Conservation (phyloP, 2,329 filamentous ascomycete genomes). For the Arthrocladium fulminans region DNA sequence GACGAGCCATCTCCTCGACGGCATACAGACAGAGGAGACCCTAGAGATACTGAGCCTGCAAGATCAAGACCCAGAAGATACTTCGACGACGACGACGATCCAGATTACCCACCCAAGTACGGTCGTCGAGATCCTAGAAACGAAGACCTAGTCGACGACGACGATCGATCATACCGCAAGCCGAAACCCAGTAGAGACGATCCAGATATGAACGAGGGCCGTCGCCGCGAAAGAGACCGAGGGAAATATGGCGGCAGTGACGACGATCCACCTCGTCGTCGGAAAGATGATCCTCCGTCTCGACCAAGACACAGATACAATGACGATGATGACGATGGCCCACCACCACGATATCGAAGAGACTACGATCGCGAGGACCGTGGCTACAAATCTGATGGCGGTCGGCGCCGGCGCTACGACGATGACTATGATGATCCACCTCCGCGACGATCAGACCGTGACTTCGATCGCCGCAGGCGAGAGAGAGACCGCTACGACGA, state of each 20-base stretch:
- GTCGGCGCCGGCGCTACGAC: constrained; percentile 16
- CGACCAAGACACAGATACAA: not conserved
- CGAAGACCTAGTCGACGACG: constrained; percentile 11
- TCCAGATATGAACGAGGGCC: constrained; percentile 5
- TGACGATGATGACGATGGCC: constrained; percentile 12
- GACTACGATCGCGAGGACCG: constrained; percentile 15
- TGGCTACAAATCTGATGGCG: constrained; percentile 16
- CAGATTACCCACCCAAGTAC: constrained; percentile 11
- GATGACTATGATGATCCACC: constrained; percentile 12
- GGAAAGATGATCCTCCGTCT: constrained; percentile 4
- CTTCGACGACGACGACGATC: constrained; percentile 9
- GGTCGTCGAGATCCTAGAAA: constrained; percentile 3
- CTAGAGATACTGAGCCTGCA: constrained; percentile 14
- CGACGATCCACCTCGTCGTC: constrained; percentile 4
- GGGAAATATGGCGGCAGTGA: constrained; percentile 8
- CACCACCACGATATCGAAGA: constrained; percentile 13
- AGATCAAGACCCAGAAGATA: constrained; percentile 9
- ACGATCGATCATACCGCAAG: constrained; percentile 9
- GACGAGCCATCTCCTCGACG: not conserved
- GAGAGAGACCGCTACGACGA: constrained; percentile 6
- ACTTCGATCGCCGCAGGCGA: constrained; percentile 9
- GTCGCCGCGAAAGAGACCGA: constrained; percentile 2
- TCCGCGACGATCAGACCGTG: constrained; percentile 14
- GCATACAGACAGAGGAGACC: constrained; percentile 10
- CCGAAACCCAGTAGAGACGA: constrained; percentile 6